Evolutionary conservation across 495 filamentous ascomycete species (phyloP).

Genomic region (Ascobolus immersus): DNA sequence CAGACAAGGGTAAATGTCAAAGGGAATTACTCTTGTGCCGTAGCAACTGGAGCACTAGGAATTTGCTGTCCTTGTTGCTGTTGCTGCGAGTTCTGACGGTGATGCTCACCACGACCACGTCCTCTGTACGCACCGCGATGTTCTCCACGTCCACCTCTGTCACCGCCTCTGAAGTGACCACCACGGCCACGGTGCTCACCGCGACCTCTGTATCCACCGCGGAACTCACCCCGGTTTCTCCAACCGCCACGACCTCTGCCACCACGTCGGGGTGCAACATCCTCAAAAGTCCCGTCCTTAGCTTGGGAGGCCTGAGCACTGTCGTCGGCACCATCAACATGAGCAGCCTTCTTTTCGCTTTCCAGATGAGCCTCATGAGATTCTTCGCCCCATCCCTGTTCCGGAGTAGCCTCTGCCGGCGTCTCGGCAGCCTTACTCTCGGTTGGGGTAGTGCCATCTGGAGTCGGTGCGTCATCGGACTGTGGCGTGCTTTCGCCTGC

Average conservation of each 20-base stretch:
- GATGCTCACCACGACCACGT: slow-evolving; percentile 5
- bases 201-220: slow-evolving; percentile 6
- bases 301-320: slow-evolving; percentile 2
- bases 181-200: slow-evolving; percentile 5
- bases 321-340: background rate
- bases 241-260: slow-evolving; percentile 7
- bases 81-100: background rate
- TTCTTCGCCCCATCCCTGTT: no score
- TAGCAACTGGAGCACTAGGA: no score
- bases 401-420: background rate
- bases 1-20: no score
- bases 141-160: slow-evolving; percentile 2
- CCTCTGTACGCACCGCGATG: slow-evolving; percentile 5
- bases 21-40: no score
- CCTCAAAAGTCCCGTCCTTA: slow-evolving; percentile 7
- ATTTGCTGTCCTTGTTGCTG: background rate
- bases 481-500: background rate
- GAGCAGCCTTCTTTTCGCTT: background rate
- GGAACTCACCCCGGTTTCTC: slow-evolving; percentile 8
- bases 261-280: slow-evolving; percentile 3
- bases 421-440: background rate
- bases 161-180: slow-evolving; percentile 7
- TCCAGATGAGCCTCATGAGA: no score
- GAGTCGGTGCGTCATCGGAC: slow-evolving; percentile 1
- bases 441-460: no score